phyloP scores from a whole-genome alignment of 495 filamentous ascomycete species.

The Baudoinia panamericana region DNA sequence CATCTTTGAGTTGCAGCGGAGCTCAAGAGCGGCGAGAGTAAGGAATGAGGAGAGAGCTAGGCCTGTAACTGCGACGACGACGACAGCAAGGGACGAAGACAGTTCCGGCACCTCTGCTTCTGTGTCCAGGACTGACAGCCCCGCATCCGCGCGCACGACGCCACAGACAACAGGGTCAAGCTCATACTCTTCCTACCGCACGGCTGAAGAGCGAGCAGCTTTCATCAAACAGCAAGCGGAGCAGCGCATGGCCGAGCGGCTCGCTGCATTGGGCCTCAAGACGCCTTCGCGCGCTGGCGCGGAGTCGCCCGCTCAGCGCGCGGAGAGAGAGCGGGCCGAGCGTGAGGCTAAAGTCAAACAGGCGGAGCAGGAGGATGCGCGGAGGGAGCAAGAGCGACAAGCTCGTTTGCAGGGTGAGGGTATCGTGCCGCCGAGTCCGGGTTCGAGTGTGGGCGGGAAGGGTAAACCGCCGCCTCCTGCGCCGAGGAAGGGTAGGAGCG shows the following conservation, averaged over 20 bases:
- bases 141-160: conserved; percentile 31
- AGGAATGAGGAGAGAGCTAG: conserved; percentile 56
- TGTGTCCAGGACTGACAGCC: conserved; percentile 24
- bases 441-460: conserved; percentile 34
- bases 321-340: conserved; percentile 79
- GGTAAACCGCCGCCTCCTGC: conserved; percentile 73
- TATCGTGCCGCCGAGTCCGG: conserved; percentile 41
- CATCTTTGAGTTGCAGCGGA: conserved; percentile 87
- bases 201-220: conserved; percentile 82
- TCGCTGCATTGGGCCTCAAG: conserved; percentile 86
- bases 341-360: conserved; percentile 71
- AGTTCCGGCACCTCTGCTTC: conserved; percentile 7
- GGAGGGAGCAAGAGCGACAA: conserved; percentile 76
- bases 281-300: conserved; percentile 48
- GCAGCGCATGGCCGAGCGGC: conserved; percentile 91
- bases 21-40: conserved; percentile 59
- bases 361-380: conserved; percentile 91
- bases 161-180: conserved; percentile 32
- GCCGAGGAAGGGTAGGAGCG: conserved; percentile 56
- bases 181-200: conserved; percentile 67
- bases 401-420: conserved; percentile 74
- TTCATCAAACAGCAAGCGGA: conserved; percentile 96
- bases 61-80: background rate
- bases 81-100: conserved; percentile 1
- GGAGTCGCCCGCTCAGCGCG: conserved; percentile 69